Base-by-base conservation (phyloP, 768 basidiomycete genomes). In the Lentinula edodes region DNA sequence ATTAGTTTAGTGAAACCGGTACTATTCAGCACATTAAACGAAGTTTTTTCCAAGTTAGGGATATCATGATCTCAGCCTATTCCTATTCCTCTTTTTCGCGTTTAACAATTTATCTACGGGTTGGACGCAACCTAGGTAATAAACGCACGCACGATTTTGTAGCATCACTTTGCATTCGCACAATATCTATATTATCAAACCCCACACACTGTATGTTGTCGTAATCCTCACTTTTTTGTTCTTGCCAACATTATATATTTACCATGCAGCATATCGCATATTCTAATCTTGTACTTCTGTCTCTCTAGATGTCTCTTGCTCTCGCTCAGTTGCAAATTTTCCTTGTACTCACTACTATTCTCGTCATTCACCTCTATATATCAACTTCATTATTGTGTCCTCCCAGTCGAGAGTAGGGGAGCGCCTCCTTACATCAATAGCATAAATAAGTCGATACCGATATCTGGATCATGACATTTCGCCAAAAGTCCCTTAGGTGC, bases 1-100 rank as follows among this genome's bases (percentile, higher is more conserved):
- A 64, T 0, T 64, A 95, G 94, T 68, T 82, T 96, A 18, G 92
- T 97, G 61, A 98, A 98, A 73, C 95, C 95, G 10, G 93, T 98
- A 18, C 91, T 91, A n/a, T 91, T 98, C 76, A 93, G 89, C 69
- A 93, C 88, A 15, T 74, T 98, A 18, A 89, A 95, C 60, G 84
- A 87, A 65, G 90, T 91, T 84, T 91, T 93, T 70, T 80, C 81
- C 60, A 88, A 84, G 72, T 77, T 93, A 46, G 88, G 89, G 32
- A 75, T 80, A 23, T 69, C 75, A 62, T 76, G 67, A 71, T 65
- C 20, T 16, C 10, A 23, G 15, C 5, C 18, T 20, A 48, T 45
- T n/a, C 6, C 43, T 45, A 8, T 10, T 23, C 18, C 18, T 9
- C 5, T 9, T 18, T 23, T 20, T 20, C 23, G 46, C 20, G 18